Conservation (phyloP, 441 rosid species). For the Populus hybrid region DNA sequence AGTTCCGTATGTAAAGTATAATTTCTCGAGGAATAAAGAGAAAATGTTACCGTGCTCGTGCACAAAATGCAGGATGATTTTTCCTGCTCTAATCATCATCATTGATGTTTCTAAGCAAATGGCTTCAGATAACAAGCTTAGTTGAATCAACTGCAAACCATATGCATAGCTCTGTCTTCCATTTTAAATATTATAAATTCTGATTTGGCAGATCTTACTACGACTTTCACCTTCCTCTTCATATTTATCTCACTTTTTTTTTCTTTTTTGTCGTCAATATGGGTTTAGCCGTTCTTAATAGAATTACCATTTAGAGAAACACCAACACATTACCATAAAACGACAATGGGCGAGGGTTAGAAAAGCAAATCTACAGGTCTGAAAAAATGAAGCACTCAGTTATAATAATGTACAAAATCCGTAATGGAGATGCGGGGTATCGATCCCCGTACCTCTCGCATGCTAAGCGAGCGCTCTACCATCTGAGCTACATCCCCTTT, state of each 20-base stretch:
- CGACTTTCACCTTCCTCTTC: too few species aligned
- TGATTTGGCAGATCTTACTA: too few species aligned
- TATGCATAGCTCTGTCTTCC: neutral
- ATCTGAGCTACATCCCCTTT: conserved; percentile 99
- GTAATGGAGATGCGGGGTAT: conserved; percentile 50
- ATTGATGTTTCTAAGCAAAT: too few species aligned
- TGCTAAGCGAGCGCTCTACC: conserved; percentile 99
- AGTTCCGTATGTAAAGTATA: too few species aligned
- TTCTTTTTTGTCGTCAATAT: neutral
- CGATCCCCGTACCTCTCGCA: conserved; percentile 92
- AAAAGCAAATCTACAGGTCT: neutral
- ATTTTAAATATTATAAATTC: too few species aligned
- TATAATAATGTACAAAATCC: neutral
- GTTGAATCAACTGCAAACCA: neutral
- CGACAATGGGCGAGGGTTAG: too few species aligned
- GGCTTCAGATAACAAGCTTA: neutral
- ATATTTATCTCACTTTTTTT: too few species aligned
- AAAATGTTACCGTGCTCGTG: too few species aligned
- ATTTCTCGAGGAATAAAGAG: too few species aligned
- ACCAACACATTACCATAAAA: neutral
- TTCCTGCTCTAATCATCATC: too few species aligned
- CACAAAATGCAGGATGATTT: neutral
- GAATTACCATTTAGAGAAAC: too few species aligned
- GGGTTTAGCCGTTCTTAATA: neutral
- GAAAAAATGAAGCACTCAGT: neutral